phyloP scores from a whole-genome alignment of 768 basidiomycete genomes.

The Rhizopogon rudus region DNA sequence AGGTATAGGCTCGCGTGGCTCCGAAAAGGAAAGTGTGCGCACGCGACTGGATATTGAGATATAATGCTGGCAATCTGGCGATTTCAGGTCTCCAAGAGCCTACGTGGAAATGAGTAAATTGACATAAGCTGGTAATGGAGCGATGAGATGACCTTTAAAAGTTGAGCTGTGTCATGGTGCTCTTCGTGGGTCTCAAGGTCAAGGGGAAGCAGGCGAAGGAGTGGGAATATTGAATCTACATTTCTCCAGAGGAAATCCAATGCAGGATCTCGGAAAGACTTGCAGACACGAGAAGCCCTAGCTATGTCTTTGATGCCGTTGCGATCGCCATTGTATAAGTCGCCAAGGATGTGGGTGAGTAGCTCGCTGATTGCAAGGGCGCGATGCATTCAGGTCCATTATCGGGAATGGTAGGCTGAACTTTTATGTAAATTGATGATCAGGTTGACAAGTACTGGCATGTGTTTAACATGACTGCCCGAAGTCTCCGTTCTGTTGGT shows the following conservation, averaged over 20 bases:
- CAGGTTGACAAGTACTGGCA: neutral
- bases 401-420: neutral
- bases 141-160: neutral
- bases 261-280: neutral
- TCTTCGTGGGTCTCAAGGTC: neutral
- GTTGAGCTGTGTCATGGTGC: neutral
- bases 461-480: neutral
- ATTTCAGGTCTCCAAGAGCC: neutral
- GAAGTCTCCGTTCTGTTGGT: too few species aligned
- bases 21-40: neutral
- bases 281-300: neutral
- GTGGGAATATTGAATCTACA: neutral
- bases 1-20: neutral
- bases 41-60: neutral
- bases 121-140: neutral
- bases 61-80: neutral
- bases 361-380: neutral
- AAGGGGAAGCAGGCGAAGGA: neutral
- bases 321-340: neutral
- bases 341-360: neutral
- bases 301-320: neutral
- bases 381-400: neutral
- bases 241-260: neutral
- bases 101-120: neutral
- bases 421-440: neutral